Percentiles rank a stretch among this genome's conserved stretches.
These are phyloP conservation scores for Mucor saturninus DNA, from an alignment of 371 early-diverging fungal species.

Conservation along the genomic window DNA sequence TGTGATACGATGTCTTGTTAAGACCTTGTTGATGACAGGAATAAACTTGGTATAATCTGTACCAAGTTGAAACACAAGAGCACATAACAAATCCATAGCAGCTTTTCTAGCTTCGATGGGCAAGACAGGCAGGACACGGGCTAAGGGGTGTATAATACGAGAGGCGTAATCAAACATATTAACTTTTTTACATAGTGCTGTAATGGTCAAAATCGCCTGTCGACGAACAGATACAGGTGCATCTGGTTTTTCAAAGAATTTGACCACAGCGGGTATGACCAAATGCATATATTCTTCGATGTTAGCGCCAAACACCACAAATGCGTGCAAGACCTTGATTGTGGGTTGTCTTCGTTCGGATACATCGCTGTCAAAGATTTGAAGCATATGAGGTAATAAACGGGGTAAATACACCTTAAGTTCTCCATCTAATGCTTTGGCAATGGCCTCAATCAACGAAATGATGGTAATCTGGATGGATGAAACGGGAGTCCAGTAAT, in stretches of 20 bases:
- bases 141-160: slow-evolving; percentile 89
- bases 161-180: slow-evolving; percentile 91
- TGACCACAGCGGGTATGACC: slow-evolving; percentile 87
- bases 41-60: slow-evolving; percentile 90
- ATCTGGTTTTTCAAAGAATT: slow-evolving; percentile 79
- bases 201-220: slow-evolving; percentile 81
- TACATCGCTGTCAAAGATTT: slow-evolving; percentile 81
- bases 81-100: slow-evolving; percentile 85
- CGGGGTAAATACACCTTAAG: slow-evolving; percentile 83
- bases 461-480: slow-evolving; percentile 83
- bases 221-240: slow-evolving; percentile 69
- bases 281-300: slow-evolving; percentile 95
- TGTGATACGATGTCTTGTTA: slow-evolving; percentile 69
- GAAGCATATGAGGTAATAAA: slow-evolving; percentile 67
- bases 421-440: slow-evolving; percentile 86
- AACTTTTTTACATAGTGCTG: slow-evolving; percentile 77
- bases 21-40: slow-evolving; percentile 83
- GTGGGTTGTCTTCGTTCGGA: slow-evolving; percentile 78
- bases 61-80: slow-evolving; percentile 85
- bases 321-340: slow-evolving; percentile 79
- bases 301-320: slow-evolving; percentile 86
- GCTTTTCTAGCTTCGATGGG: slow-evolving; percentile 69
- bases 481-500: slow-evolving; percentile 77
- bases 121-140: slow-evolving; percentile 71
- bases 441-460: slow-evolving; percentile 85